Conservation (phyloP, 2,329 filamentous ascomycete genomes). For the Hypomyces perniciosus region DNA sequence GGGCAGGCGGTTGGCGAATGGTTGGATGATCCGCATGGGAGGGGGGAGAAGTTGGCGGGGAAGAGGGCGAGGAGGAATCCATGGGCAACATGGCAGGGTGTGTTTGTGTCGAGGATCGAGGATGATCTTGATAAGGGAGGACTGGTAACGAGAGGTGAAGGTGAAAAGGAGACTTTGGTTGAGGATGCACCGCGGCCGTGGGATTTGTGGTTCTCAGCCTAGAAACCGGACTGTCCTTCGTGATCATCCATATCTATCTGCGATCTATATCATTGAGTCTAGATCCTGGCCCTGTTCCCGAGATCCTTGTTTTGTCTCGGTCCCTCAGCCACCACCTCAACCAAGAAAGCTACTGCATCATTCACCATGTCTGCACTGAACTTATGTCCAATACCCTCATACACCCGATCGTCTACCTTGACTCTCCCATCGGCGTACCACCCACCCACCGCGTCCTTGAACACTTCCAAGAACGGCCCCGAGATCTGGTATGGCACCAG, state of each 20-base stretch:
- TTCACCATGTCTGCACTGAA: constrained; percentile 62
- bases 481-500: constrained; percentile 63
- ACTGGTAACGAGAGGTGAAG: constrained; percentile 28
- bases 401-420: constrained; percentile 59
- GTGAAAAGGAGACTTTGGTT: constrained; percentile 35
- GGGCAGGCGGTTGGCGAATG: constrained; percentile 41
- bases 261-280: neutral
- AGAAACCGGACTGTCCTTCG: neutral
- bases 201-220: constrained; percentile 15
- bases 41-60: constrained; percentile 35
- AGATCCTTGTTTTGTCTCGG: constrained; percentile 16
- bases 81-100: constrained; percentile 38
- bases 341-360: constrained; percentile 60
- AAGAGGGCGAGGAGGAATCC: constrained; percentile 47
- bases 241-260: neutral
- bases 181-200: constrained; percentile 36
- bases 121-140: constrained; percentile 29
- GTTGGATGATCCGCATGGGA: constrained; percentile 47
- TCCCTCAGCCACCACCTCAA: constrained; percentile 36
- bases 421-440: constrained; percentile 54
- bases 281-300: constrained; percentile 24
- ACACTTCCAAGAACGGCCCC: constrained; percentile 53
- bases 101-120: constrained; percentile 33
- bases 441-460: constrained; percentile 47
- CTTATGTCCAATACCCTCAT: constrained; percentile 62